These are phyloP conservation scores for Fusarium palustre DNA, from an alignment of 2,329 filamentous ascomycete species.

Conservation along the genomic window DNA sequence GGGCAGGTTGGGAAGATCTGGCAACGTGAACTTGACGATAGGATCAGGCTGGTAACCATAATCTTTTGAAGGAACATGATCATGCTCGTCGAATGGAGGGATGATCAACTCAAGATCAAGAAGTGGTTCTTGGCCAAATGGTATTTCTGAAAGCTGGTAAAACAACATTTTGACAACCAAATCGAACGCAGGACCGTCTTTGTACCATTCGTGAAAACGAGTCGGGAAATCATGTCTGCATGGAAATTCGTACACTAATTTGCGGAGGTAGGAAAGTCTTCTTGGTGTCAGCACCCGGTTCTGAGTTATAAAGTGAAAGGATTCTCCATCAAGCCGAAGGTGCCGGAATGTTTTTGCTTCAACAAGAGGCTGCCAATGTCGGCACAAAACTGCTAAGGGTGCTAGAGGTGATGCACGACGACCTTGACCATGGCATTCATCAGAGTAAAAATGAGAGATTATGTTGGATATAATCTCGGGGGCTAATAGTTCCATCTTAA, in stretches of 20 bases:
- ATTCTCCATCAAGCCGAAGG: background rate
- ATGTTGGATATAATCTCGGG: conserved; percentile 15
- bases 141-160: background rate
- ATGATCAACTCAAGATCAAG: background rate
- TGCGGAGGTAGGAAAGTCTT: conserved; percentile 11
- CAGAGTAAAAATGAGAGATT: background rate
- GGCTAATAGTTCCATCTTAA: conserved; percentile 1
- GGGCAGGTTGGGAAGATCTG: conserved; percentile 5
- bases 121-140: background rate
- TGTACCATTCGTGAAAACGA: background rate
- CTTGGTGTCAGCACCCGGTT: background rate
- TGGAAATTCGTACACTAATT: background rate
- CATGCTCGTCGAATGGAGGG: background rate
- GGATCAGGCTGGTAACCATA: too few relatives aligned
- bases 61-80: too few relatives aligned
- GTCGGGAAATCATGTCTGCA: background rate
- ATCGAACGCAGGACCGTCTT: background rate
- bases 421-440: background rate
- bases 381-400: background rate
- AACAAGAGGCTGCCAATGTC: conserved; percentile 3
- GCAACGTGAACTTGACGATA: background rate
- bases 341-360: background rate
- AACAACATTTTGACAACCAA: background rate
- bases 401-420: background rate
- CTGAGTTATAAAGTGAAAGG: background rate